Base-by-base conservation (phyloP, 2,329 filamentous ascomycete species). In the Exophiala sp. region DNA sequence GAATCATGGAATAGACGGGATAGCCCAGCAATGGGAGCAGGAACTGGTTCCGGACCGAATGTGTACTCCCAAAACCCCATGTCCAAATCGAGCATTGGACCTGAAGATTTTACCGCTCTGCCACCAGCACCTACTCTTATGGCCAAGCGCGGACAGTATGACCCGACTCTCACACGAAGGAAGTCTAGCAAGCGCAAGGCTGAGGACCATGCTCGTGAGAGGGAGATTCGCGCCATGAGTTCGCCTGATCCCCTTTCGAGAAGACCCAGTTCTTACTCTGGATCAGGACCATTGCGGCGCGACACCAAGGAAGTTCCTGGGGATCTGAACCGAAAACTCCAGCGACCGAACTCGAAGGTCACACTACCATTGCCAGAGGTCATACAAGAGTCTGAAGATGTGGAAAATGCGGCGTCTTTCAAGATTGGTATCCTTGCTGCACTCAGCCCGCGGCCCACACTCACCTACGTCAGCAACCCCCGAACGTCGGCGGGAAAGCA, bases 181-280 rank as follows among this genome's bases (percentile, higher is more conserved):
- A 89, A 84, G 66, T 87, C 87, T 38, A 91, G 84, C 75, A 95
- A 89, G 72, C 83, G 86, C 63, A 85, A 86, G 65, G 85, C 86
- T 62, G 80, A 87, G 59, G 88, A 95, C 59, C 82, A 84, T 66
- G 79, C 87, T 54, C 82, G 92, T 53, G 91, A 96, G 71, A 89
- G 89, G 58, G 90, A 96, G 71, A 91, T 96, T 66, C 88, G 86
- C 67, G 85, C 89, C 50, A 89, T 96, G 87, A 88, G 83, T 65
- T 82, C 83, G 38, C 81, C 80, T 57, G 47, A 54, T 32, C 78
- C 88, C 5, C 80, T 86, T 62, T 84, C 89, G 6, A 79, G 77
- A 49, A 82, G 88, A 47, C 78, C 85, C 5, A 79, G 79, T 9
- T 78, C 80, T 44, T 80, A 85, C 56, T 75, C 78, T 32, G 81